Evolutionary conservation across 352 stramenopile genomes (phyloP).

Genomic region (Globisporangium acanthophoron): DNA sequence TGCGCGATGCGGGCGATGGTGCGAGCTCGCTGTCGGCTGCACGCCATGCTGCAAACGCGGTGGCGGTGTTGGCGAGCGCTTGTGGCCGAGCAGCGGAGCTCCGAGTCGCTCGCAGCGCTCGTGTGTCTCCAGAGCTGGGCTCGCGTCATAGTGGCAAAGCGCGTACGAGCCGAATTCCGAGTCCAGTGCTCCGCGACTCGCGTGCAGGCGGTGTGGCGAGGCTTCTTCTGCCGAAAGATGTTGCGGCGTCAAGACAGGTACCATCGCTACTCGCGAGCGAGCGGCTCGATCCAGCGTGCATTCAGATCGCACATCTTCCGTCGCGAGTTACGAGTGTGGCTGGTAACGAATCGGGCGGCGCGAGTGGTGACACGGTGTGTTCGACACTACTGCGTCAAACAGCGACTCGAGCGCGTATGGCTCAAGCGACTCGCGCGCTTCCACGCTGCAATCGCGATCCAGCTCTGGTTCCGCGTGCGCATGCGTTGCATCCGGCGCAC

Average conservation of each 20-base stretch:
- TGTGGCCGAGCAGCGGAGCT: constrained; percentile 17
- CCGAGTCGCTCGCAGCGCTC: constrained; percentile 38
- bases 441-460: constrained; percentile 47
- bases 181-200: constrained; percentile 21
- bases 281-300: constrained; percentile 27
- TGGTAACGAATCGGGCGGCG: constrained; percentile 26
- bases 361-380: constrained; percentile 32
- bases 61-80: constrained; percentile 32
- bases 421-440: constrained; percentile 37
- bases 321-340: constrained; percentile 20
- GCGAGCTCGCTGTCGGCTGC: constrained; percentile 26
- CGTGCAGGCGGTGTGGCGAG: constrained; percentile 46
- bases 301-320: constrained; percentile 36
- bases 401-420: constrained; percentile 33
- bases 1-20: constrained; percentile 30
- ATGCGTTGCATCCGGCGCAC: constrained; percentile 18
- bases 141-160: constrained; percentile 24
- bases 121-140: constrained; percentile 54
- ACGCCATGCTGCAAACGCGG: constrained; percentile 13
- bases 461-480: constrained; percentile 40
- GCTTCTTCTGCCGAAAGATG: constrained; percentile 44
- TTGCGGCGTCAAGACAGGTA: constrained; percentile 29
- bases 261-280: constrained; percentile 25
- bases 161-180: constrained; percentile 14
- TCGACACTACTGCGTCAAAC: constrained; percentile 28